Evolutionary conservation across 306 rosid species (phyloP), one percentile per base, ranked within the genome.

Genomic region (Gastrolobium villosum): DNA sequence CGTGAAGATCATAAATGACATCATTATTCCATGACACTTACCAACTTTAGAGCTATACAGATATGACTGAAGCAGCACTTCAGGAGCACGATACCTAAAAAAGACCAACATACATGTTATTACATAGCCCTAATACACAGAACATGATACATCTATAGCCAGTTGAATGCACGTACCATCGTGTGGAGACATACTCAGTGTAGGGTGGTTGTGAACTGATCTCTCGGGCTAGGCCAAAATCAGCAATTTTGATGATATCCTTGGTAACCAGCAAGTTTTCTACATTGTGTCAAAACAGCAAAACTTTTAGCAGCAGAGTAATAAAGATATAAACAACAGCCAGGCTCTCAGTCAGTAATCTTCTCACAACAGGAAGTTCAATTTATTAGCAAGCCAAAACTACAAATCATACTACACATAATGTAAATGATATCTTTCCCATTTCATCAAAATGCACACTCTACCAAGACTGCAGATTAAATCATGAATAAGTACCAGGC

Each of bases 31-130:
- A 36, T 40, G 59, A 66, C 15, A 88, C 99, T 85, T 78, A 96
- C 99, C 99, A 83, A 96, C 98, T 93, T 93, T 92, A 62, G 94
- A 84, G 73, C 86, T 79, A 84, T 96, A 96, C 14, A 96, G 67
- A 82, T 84, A 88, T 13, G 98, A 90, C 83, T 96, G 99, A 72
- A 96, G 99, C 84, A 96, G 86, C 82, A 96, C 98, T 84, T 96
- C 99, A 65, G 99, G 99, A 13, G 99, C 99, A 70, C 99, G 97
- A 77, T 96, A 96, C 99, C 99, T 96, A 57, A n/a, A 68, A 82
- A 35, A 62, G 3, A 68, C 56, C 65, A 71, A 34, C 68, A 65
- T 52, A 64, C n/a, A 7, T 32, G 50, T 77, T 40, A 78, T 13
- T 30, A 14, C 59, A 41, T n/a, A 52, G 26, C 26, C 61, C 39